Evolutionary conservation across 2,329 filamentous ascomycete genomes (phyloP).

Genomic region (Lasiodiplodia theobromae): DNA sequence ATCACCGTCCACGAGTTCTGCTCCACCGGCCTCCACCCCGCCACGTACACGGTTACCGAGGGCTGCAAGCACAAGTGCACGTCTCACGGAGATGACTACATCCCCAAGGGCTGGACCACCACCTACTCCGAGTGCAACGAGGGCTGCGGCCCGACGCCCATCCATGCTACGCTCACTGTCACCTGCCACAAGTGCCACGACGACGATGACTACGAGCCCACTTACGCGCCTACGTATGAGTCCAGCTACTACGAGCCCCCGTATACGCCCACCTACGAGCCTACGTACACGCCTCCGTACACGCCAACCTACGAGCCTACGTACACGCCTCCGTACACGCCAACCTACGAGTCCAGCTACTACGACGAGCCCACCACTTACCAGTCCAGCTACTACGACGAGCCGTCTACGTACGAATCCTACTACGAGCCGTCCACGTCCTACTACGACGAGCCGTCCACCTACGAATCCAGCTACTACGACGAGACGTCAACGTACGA

Average conservation of each 20-base stretch:
- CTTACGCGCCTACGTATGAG: neutral
- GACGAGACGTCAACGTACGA: too few relatives aligned
- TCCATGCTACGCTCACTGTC: conserved; percentile 13
- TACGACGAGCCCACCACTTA: too few relatives aligned
- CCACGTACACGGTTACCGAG: conserved; percentile 12
- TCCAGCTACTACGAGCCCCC: neutral
- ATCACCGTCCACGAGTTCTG: conserved; percentile 21
- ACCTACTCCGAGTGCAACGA: neutral
- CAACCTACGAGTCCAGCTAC: neutral
- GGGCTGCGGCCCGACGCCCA: conserved; percentile 1
- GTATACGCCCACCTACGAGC: neutral
- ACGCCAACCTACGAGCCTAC: neutral
- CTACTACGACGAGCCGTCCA: too few relatives aligned
- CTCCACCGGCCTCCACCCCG: conserved; percentile 7
- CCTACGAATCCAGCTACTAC: too few relatives aligned
- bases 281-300: neutral
- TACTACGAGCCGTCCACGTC: too few relatives aligned
- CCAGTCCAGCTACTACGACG: too few relatives aligned
- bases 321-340: neutral
- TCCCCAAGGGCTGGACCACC: conserved; percentile 6
- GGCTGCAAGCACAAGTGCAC: conserved; percentile 4
- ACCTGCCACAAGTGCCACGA: conserved; percentile 8
- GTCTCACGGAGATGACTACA: neutral
- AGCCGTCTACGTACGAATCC: too few relatives aligned
- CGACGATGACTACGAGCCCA: neutral